Conservation (phyloP, 768 basidiomycete genomes). For the Mycena latifolia region DNA sequence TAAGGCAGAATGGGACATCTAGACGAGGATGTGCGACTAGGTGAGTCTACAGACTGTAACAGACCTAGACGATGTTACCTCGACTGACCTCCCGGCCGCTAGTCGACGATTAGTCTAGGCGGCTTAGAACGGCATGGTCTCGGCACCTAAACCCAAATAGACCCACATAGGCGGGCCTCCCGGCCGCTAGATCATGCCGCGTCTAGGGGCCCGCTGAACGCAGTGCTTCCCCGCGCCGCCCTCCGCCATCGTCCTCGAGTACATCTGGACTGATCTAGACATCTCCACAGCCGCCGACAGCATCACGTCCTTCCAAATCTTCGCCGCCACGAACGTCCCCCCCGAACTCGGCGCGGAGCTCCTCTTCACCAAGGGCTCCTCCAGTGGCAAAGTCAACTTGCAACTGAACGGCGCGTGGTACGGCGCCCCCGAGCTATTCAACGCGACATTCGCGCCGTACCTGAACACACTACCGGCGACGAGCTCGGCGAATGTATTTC, state of each 20-base stretch:
- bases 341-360: slow-evolving; percentile 50
- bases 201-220: too few species aligned
- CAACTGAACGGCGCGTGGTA: slow-evolving; percentile 54
- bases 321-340: slow-evolving; percentile 49
- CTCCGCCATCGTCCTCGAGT: slow-evolving; percentile 52
- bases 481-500: slow-evolving; percentile 38
- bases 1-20: too few species aligned
- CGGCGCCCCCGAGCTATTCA: slow-evolving; percentile 42
- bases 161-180: too few species aligned
- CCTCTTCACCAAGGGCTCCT: slow-evolving; percentile 43
- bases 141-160: too few species aligned
- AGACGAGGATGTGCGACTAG: too few species aligned
- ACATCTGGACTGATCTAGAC: slow-evolving; percentile 49
- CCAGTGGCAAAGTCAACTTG: slow-evolving; percentile 46
- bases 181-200: too few species aligned
- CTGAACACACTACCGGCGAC: slow-evolving; percentile 44
- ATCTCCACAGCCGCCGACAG: slow-evolving; percentile 46
- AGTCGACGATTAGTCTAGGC: too few species aligned
- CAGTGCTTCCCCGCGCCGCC: slow-evolving; percentile 52
- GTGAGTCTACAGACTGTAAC: too few species aligned
- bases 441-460: slow-evolving; percentile 47
- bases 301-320: slow-evolving; percentile 49
- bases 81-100: too few species aligned
- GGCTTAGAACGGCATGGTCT: too few species aligned
- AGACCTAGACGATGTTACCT: too few species aligned